Evolutionary conservation across 1,284 basidiomycete genomes (phyloP), one percentile per base, ranked within the genome.

Genomic region (Lentinula novae-zelandiae): DNA sequence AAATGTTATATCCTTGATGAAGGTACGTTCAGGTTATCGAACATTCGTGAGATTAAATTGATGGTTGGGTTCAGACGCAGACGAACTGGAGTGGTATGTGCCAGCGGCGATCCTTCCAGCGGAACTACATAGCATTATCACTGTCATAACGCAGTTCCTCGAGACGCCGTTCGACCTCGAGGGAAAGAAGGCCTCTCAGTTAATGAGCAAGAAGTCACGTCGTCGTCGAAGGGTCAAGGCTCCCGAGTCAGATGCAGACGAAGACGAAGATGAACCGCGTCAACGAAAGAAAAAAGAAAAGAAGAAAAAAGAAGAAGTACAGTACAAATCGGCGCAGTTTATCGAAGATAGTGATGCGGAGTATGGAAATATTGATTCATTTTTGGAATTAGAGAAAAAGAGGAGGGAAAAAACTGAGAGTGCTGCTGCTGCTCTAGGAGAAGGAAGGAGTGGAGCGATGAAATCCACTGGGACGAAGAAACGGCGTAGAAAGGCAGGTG

Each of bases 11-110:
- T 87, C 57, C 70, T 81, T 38, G 80, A 85, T 58, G 82, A 90
- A 70, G 82, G 92, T 90, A 62, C 56, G 71, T 13, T 9, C 10
- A 22, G 1, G 52, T 36, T 48, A 5, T 20, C 22, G 3, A 4
- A 40, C 22, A 8, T 33, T 31, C 33, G 5, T 49, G 15, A 34
- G 40, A 58, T 40, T 53, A 54, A 36, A 39, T 61, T 42, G 12
- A 17, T 52, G 6, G 6, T n/a, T 27, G 27, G 27, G 17, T 27
- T 53, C 15, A 88, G 91, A 83, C 64, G 82, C 81, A 27, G 84
- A 86, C 39, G 87, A 90, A 69, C 73, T 91, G 57, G 87, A 90
- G 68, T 95, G 93, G 93, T 84, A 83, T 61, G 82, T 95, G 58
- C 92, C 92, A 38, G 81, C 83, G 17, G 73, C 77, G n/a, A 79